phyloP scores from a whole-genome alignment of 768 basidiomycete species.

The Termitomyces sp. region DNA sequence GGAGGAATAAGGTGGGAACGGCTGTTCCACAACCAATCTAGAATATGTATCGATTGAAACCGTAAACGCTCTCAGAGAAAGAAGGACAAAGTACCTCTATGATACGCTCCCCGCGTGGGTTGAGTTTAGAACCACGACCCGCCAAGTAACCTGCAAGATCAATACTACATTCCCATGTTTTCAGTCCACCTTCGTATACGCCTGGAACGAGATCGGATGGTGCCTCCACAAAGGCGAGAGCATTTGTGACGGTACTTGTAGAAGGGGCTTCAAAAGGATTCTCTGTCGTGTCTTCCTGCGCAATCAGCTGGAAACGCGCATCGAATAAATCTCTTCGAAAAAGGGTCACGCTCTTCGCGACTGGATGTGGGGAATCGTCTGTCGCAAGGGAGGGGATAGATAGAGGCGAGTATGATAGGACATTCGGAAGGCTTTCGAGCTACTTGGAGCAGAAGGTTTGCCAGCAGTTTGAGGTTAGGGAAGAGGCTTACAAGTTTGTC shows the following conservation, averaged over 20 bases:
- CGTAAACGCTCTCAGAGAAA: no score
- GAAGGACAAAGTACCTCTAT: conserved; percentile 54
- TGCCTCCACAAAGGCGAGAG: conserved; percentile 64
- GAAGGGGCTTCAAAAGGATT: not conserved
- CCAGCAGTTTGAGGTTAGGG: not conserved
- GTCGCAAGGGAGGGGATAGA: conserved; percentile 32
- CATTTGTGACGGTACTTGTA: not conserved
- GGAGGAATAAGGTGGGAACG: conserved; percentile 71
- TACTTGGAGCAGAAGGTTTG: conserved; percentile 25
- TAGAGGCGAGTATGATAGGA: conserved; percentile 79
- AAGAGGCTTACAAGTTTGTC: conserved; percentile 16
- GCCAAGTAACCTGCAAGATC: conserved; percentile 74
- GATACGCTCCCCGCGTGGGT: conserved; percentile 44
- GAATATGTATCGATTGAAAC: not conserved
- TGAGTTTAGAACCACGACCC: conserved; percentile 17
- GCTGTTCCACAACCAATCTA: conserved; percentile 95
- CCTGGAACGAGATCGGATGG: conserved; percentile 89
- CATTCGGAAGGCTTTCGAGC: conserved; percentile 63
- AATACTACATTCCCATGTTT: conserved; percentile 96
- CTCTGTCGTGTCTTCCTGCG: conserved; percentile 32
- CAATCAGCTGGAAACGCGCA: conserved; percentile 89
- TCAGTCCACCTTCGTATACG: conserved; percentile 92
- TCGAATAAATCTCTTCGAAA: conserved; percentile 89
- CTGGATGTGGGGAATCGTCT: not conserved
- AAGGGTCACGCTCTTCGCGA: conserved; percentile 29